Percentiles rank a stretch among this genome's conserved stretches.
These are phyloP conservation scores for Cicer chorassanicum DNA, from an alignment of 306 rosid genomes.

Conservation along the genomic window DNA sequence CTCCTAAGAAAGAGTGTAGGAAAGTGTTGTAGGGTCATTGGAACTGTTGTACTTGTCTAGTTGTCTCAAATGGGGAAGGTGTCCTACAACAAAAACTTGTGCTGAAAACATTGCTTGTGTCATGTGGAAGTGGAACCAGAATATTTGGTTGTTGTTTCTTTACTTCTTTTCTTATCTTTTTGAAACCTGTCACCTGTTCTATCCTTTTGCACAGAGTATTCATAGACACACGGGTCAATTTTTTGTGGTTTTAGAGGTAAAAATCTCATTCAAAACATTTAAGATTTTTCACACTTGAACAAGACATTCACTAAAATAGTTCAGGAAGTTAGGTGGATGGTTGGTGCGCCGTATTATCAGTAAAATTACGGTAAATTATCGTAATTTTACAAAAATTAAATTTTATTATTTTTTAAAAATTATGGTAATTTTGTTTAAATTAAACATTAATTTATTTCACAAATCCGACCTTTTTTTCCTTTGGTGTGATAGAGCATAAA, in stretches of 20 bases:
- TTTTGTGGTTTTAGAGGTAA: neutral
- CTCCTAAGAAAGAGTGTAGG: constrained; percentile 39
- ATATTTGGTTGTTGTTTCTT: constrained; percentile 49
- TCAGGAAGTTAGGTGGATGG: no score
- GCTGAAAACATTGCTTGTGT: constrained; percentile 41
- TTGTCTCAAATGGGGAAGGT: constrained; percentile 47
- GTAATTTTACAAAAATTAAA: no score
- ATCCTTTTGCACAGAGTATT: neutral
- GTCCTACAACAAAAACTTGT: constrained; percentile 23
- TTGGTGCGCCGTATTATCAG: no score
- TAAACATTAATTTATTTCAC: no score
- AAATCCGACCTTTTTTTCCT: no score
- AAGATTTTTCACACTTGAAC: neutral
- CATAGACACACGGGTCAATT: neutral
- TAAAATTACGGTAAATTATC: no score
- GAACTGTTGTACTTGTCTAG: constrained; percentile 47
- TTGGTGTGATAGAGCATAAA: no score
- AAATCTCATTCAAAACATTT: neutral
- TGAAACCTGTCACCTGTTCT: neutral
- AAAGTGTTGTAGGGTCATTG: constrained; percentile 49
- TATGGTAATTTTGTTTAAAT: no score
- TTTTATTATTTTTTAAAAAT: no score
- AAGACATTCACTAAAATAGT: neutral
- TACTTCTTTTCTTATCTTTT: constrained; percentile 28
- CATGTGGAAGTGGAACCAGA: constrained; percentile 50